Evolutionary conservation across 805 yeast species (phyloP).

Genomic region (Saccharomyces cerevisiae): DNA sequence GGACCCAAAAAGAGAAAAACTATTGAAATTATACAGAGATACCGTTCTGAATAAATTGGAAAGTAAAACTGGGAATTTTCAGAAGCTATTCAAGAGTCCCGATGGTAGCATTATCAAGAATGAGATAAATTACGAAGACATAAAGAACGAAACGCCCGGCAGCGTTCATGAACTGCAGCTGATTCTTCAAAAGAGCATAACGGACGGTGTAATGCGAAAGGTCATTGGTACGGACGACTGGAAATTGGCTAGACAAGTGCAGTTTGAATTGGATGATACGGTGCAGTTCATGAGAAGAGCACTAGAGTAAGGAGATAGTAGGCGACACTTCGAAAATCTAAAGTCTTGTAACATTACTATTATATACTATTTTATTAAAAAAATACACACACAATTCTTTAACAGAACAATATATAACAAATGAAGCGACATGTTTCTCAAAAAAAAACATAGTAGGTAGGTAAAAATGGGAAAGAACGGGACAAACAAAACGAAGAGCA

Average conservation of each 20-base stretch:
- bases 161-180: constrained; percentile 28
- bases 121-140: constrained; percentile 13
- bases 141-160: constrained; percentile 21
- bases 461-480: not conserved
- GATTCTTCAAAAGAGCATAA: constrained; percentile 24
- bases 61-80: constrained; percentile 18
- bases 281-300: constrained; percentile 31
- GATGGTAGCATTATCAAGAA: constrained; percentile 7
- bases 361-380: not conserved
- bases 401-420: not conserved
- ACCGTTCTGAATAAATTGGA: constrained; percentile 28
- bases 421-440: not conserved
- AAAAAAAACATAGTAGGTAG: not conserved
- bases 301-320: constrained; percentile 12
- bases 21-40: constrained; percentile 26
- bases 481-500: not conserved
- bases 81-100: constrained; percentile 12
- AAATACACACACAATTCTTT: not conserved
- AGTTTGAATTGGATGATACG: constrained; percentile 27
- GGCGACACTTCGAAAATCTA: not conserved
- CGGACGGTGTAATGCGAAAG: constrained; percentile 24
- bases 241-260: constrained; percentile 23
- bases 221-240: constrained; percentile 18
- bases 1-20: constrained; percentile 26
- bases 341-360: not conserved